Conservation (phyloP, 441 rosid genomes). For the Geranium incanum region DNA sequence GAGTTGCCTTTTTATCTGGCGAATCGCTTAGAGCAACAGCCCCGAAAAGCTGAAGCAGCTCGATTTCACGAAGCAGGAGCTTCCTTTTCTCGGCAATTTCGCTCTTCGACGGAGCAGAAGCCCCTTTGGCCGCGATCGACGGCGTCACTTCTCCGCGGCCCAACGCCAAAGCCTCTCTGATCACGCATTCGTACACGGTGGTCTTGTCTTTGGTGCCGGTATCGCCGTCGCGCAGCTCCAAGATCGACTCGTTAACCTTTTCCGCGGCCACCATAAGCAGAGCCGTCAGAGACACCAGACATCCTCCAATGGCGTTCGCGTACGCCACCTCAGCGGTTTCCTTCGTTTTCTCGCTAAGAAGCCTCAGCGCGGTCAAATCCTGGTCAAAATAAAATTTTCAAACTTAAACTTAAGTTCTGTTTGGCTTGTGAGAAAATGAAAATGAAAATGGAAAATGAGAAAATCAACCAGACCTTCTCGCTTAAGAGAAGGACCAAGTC, state of each 20-base stretch:
- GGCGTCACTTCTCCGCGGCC: constrained; percentile 25
- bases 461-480: constrained; percentile 10
- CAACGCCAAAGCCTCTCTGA: constrained; percentile 43
- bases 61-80: constrained; percentile 56
- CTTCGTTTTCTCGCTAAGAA: constrained; percentile 53
- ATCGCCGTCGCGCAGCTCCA: constrained; percentile 34
- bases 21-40: constrained; percentile 28
- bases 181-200: constrained; percentile 52
- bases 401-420: not conserved
- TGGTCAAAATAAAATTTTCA: constrained; percentile 12
- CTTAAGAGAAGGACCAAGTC: constrained; percentile 32
- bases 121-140: constrained; percentile 21
- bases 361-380: constrained; percentile 55
- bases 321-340: constrained; percentile 49
- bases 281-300: constrained; percentile 42
- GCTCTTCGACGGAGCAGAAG: constrained; percentile 20
- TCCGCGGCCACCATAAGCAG: constrained; percentile 51
- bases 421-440: constrained; percentile 8
- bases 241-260: constrained; percentile 37
- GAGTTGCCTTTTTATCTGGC: constrained; percentile 25
- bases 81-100: constrained; percentile 37
- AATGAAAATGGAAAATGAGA: constrained; percentile 23
- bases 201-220: constrained; percentile 35
- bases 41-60: constrained; percentile 65
- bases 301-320: constrained; percentile 44